Percentiles rank a stretch among this genome's conserved stretches.
phyloP scores from a whole-genome alignment of 208 protist genomes.

The Leishmania arabica region DNA sequence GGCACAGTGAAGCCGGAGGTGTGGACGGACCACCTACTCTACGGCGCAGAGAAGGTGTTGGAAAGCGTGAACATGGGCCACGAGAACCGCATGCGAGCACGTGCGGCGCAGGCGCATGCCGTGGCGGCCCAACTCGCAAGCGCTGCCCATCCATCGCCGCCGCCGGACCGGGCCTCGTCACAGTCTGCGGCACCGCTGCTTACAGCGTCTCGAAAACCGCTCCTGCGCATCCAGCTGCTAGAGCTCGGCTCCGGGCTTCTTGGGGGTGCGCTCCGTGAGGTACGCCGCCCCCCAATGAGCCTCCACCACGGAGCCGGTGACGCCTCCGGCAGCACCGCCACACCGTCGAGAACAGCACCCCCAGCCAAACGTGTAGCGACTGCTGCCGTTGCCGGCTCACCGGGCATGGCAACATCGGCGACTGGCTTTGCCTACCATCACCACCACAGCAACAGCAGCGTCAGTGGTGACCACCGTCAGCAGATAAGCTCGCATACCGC shows the following conservation, averaged over 20 bases:
- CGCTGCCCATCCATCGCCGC: slow-evolving; percentile 6
- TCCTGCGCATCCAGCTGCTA: slow-evolving; percentile 28
- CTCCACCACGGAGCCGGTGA: neutral
- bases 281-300: slow-evolving; percentile 10
- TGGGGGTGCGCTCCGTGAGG: slow-evolving; percentile 12
- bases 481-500: slow-evolving; percentile 5
- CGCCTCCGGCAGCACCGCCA: neutral
- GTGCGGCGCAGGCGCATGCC: slow-evolving; percentile 4
- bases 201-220: slow-evolving; percentile 3
- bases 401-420: neutral
- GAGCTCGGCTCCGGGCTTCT: slow-evolving; percentile 26
- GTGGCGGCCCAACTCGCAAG: slow-evolving; percentile 5
- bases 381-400: neutral
- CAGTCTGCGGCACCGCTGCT: neutral
- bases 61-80: slow-evolving; percentile 12
- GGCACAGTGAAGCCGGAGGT: slow-evolving; percentile 59
- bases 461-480: neutral
- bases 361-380: neutral
- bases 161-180: slow-evolving; percentile 16
- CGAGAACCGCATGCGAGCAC: slow-evolving; percentile 24
- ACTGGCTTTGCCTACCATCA: neutral
- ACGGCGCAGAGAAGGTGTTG: slow-evolving; percentile 29
- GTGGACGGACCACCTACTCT: slow-evolving; percentile 68
- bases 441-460: neutral
- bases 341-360: neutral